Base-by-base conservation (phyloP, 1,284 basidiomycete genomes). In the Cutaneotrichosporon sp. region DNA sequence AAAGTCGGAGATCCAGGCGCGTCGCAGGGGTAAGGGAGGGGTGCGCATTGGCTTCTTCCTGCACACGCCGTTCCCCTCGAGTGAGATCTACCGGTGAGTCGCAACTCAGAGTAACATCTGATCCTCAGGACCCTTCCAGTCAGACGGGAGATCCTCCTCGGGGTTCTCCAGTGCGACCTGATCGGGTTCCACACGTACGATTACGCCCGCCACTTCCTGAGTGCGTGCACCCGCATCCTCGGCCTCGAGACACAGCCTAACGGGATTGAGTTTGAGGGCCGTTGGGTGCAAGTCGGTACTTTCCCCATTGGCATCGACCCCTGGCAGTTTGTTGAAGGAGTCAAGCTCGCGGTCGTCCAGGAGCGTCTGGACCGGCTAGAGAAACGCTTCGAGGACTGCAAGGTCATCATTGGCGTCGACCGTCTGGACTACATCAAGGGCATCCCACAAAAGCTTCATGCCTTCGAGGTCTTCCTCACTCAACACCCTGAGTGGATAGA, bases 131-230 rank as follows among this genome's bases (percentile, higher is more conserved):
- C 98, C 73, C 85, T 99, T 13, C 97, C 96, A 2, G 96, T 99
- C 36, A 90, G 96, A 60, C 87, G 94, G 63, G 96, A 99, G 81
- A 99, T 99, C 70, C 84, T 99, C 18, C 88, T 98, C 26, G 97
- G 96, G 52, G 88, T 98, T 47, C 84, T 99, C 16, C 93, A 96
- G 79, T 97, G 92, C 76, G 97, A 99, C 77, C 85, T 99, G 68
- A 92, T 97, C 72, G 94, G 94, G 13, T 99, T 99, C 86, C 96
- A 99, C 83, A 99, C 97, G 1, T 99, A 97, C 81, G 97, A 99
- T 82, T 99, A 99, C 76, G 96, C 96, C 1, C 92, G 97, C 31
- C 96, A 99, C 81, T 99, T 99, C 86, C 85, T 99, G 49, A 97
- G 95, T 1, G 96, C 94, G 40, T 98, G 96, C 81, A 97, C 96